Percentiles rank a stretch among this genome's conserved stretches.
These are phyloP conservation scores for Suillus subluteus DNA, from an alignment of 768 basidiomycete genomes.

Conservation along the genomic window DNA sequence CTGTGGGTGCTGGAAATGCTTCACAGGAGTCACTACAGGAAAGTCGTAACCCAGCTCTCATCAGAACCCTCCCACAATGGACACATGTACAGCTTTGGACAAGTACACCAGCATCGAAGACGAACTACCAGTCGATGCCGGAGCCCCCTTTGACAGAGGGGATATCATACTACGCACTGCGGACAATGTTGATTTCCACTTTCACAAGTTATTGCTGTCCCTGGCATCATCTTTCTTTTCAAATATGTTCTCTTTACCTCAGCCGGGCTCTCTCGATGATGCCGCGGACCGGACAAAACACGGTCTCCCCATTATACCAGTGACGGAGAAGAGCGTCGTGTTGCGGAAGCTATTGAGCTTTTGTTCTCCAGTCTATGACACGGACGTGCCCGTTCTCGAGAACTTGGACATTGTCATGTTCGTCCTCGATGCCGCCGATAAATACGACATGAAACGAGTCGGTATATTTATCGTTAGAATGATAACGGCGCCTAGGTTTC, in stretches of 20 bases:
- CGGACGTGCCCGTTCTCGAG: conserved; percentile 34
- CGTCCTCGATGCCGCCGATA: conserved; percentile 49
- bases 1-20: background rate
- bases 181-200: conserved; percentile 53
- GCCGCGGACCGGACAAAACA: conserved; percentile 34
- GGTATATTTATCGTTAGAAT: conserved; percentile 37
- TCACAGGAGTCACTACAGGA: conserved; percentile 2
- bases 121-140: conserved; percentile 30
- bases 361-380: conserved; percentile 52
- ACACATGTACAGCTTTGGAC: background rate
- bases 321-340: conserved; percentile 48
- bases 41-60: conserved; percentile 6
- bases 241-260: conserved; percentile 57
- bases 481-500: conserved; percentile 35
- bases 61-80: conserved; percentile 9
- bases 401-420: conserved; percentile 45
- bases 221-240: conserved; percentile 62
- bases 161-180: conserved; percentile 60
- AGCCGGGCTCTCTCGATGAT: conserved; percentile 36
- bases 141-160: conserved; percentile 52
- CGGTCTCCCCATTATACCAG: conserved; percentile 47
- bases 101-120: conserved; percentile 9
- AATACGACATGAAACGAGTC: conserved; percentile 54
- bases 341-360: conserved; percentile 47
- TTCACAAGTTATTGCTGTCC: conserved; percentile 57